These are phyloP conservation scores for Plasmodium knowlesi DNA, from an alignment of 169 alveolate species.

Conservation along the genomic window DNA sequence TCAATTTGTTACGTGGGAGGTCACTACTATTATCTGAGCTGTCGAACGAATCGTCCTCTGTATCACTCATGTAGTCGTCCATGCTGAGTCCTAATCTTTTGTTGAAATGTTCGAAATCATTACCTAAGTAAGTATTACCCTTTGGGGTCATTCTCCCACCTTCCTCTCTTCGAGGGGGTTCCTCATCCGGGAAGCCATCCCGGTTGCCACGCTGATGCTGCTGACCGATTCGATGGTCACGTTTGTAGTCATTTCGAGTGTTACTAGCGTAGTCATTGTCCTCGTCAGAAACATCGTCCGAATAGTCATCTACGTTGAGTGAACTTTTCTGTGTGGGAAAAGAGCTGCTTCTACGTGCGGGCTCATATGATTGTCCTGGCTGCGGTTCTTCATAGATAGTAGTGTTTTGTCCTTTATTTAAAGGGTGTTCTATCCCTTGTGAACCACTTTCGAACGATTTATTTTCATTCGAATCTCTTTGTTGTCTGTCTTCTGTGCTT, in stretches of 20 bases:
- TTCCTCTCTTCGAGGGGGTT: background rate
- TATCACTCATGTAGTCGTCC: constrained; percentile 5
- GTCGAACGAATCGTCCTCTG: background rate
- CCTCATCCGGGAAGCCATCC: background rate
- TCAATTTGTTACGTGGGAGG: background rate
- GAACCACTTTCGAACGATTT: background rate
- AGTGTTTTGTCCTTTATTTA: constrained; percentile 9
- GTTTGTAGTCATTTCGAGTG: background rate
- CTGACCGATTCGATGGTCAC: background rate
- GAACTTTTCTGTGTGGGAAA: background rate
- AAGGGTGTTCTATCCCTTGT: background rate
- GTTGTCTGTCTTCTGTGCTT: background rate
- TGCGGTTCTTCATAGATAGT: background rate
- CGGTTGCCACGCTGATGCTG: background rate
- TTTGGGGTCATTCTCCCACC: background rate
- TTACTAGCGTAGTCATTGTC: background rate
- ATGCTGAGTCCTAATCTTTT: constrained; percentile 33
- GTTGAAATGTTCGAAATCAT: constrained; percentile 28
- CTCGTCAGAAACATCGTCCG: constrained; percentile 11
- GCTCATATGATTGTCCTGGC: constrained; percentile 9
- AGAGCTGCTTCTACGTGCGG: background rate
- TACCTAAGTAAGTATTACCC: constrained; percentile 3
- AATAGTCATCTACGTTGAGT: background rate
- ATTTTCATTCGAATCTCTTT: background rate
- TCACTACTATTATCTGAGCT: background rate